phyloP scores from a whole-genome alignment of 108 stramenopile genomes.

The Conticribra guillardii region DNA sequence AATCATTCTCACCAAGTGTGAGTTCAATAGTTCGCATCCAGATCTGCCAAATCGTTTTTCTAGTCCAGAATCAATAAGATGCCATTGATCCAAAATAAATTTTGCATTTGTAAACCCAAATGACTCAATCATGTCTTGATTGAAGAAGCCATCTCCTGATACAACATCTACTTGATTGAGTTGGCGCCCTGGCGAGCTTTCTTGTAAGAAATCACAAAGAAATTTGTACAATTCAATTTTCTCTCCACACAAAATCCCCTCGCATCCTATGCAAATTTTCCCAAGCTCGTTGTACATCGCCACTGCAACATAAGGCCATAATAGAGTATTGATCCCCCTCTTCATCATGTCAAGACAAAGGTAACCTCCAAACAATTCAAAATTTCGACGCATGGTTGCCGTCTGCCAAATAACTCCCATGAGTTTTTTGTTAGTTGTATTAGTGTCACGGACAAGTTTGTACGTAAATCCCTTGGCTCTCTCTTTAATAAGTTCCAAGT shows the following conservation, averaged over 20 bases:
- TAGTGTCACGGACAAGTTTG: neutral
- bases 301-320: conserved; percentile 19
- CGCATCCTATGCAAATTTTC: conserved; percentile 17
- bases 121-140: neutral
- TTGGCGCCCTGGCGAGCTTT: conserved; percentile 8
- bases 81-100: neutral
- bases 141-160: neutral
- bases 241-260: conserved; percentile 30
- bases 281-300: conserved; percentile 23
- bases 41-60: neutral
- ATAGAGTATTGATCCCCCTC: conserved; percentile 19
- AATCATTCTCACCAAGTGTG: neutral
- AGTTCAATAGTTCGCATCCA: neutral
- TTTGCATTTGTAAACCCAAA: conserved; percentile 10
- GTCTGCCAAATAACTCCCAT: conserved; percentile 22
- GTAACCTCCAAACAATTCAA: conserved; percentile 23
- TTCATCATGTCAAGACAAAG: conserved; percentile 29
- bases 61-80: conserved; percentile 6
- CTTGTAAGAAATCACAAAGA: conserved; percentile 5
- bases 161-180: conserved; percentile 2
- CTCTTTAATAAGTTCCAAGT: conserved; percentile 4
- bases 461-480: conserved; percentile 24
- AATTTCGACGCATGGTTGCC: conserved; percentile 28
- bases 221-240: conserved; percentile 9
- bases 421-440: neutral